Evolutionary conservation across 2,329 filamentous ascomycete species (phyloP).

Genomic region (Cladophialophora yegresii): DNA sequence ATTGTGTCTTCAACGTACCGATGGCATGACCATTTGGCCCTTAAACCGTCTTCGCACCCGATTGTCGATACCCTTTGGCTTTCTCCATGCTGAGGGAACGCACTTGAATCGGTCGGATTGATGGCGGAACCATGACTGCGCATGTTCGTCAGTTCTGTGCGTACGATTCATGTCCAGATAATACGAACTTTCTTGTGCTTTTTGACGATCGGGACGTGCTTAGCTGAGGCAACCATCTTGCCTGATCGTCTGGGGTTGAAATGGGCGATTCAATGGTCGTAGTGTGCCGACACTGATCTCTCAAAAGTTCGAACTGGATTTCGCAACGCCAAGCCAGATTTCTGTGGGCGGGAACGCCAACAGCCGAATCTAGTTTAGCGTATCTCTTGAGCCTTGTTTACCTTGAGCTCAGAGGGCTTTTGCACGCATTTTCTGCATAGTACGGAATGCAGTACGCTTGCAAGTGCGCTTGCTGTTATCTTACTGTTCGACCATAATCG

Average conservation of each 20-base stretch:
- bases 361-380: not conserved
- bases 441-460: not conserved
- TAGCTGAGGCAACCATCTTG: conserved; percentile 96
- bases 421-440: not conserved
- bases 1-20: conserved; percentile 61
- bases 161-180: not conserved
- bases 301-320: conserved; percentile 15
- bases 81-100: conserved; percentile 89
- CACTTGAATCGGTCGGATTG: conserved; percentile 97
- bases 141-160: not conserved
- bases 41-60: conserved; percentile 96
- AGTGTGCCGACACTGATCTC: conserved; percentile 1
- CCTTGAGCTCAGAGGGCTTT: not conserved
- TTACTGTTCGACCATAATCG: not conserved
- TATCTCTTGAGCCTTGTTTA: not conserved
- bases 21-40: conserved; percentile 94
- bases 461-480: not conserved
- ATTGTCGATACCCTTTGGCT: conserved; percentile 99
- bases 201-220: conserved; percentile 99
- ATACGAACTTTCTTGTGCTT: conserved; percentile 81
- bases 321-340: conserved; percentile 15
- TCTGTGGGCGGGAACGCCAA: conserved; percentile 5
- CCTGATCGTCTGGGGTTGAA: conserved; percentile 9
- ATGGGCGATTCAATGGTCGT: conserved; percentile 10
- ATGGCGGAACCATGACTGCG: conserved; percentile 83